A percentile compares a stretch with the other conserved stretches of the same genome.
Conservation (phyloP, 2,329 filamentous ascomycete species). For the Ophiostoma tasmaniense region DNA sequence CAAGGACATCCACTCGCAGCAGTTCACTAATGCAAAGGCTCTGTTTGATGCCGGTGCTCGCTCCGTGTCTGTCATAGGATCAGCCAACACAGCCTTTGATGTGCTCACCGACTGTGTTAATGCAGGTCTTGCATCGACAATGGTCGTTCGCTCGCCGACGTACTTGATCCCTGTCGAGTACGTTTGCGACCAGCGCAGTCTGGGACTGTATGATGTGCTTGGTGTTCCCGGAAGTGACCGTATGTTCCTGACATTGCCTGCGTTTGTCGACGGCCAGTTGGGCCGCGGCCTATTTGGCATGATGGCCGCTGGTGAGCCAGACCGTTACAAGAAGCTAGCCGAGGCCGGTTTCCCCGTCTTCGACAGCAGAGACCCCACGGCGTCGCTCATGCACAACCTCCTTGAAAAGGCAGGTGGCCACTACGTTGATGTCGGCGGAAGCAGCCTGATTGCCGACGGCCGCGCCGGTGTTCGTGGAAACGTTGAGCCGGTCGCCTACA, state of each 20-base stretch:
- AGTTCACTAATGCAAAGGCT: not conserved
- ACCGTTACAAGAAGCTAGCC: not conserved
- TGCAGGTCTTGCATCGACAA: not conserved
- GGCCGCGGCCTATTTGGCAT: not conserved
- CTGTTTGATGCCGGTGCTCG: not conserved
- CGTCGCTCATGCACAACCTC: not conserved
- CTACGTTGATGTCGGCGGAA: not conserved
- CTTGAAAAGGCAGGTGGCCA: not conserved
- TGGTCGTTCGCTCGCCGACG: not conserved
- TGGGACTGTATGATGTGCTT: not conserved
- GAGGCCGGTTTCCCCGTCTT: not conserved
- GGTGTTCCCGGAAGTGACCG: not conserved
- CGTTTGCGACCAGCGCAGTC: not conserved
- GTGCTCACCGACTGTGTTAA: not conserved
- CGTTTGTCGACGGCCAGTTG: not conserved
- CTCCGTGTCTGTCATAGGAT: not conserved
- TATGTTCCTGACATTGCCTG: not conserved
- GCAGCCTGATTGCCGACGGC: not conserved
- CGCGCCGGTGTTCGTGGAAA: not conserved
- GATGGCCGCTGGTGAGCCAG: not conserved
- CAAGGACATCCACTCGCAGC: not conserved
- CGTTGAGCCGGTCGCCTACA: constrained; percentile 1
- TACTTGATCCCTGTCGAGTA: not conserved
- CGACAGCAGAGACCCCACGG: not conserved
- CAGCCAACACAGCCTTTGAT: not conserved